Evolutionary conservation across 106 monocot species (phyloP).

Genomic region (Dendrobium catenatum): DNA sequence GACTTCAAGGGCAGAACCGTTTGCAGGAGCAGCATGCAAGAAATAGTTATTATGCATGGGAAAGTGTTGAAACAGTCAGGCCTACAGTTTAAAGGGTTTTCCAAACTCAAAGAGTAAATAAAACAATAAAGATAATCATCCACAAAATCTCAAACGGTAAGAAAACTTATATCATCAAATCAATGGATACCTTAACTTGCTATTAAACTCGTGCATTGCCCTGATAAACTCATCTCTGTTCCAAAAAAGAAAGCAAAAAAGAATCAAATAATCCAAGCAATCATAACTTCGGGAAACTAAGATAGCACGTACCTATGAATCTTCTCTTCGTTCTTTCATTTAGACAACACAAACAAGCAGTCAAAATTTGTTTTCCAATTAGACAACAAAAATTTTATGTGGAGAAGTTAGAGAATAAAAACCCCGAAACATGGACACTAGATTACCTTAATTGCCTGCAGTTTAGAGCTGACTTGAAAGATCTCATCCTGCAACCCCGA

Average conservation of each 20-base stretch:
- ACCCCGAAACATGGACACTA: background rate
- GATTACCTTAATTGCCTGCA: constrained; percentile 1
- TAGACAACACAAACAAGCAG: background rate
- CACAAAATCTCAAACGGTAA: background rate
- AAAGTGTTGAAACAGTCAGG: background rate
- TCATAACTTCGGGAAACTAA: background rate
- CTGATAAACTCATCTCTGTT: constrained; percentile 2
- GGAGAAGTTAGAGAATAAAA: background rate
- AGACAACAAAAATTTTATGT: background rate
- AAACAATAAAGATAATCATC: background rate
- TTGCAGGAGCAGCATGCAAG: too few species aligned
- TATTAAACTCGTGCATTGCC: background rate
- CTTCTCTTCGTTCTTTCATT: background rate
- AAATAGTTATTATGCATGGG: too few species aligned
- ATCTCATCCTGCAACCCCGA: constrained; percentile 1
- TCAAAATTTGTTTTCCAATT: background rate
- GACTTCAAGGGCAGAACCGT: too few species aligned
- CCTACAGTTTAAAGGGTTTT: background rate
- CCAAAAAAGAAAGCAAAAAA: background rate
- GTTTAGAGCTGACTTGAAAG: background rate
- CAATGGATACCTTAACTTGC: background rate
- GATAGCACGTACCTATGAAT: background rate
- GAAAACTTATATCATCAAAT: background rate
- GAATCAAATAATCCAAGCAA: background rate
- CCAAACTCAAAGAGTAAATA: background rate